Evolutionary conservation across 1,284 basidiomycete genomes (phyloP), one percentile per base, ranked within the genome.

Genomic region (Microbotryum intermedium): DNA sequence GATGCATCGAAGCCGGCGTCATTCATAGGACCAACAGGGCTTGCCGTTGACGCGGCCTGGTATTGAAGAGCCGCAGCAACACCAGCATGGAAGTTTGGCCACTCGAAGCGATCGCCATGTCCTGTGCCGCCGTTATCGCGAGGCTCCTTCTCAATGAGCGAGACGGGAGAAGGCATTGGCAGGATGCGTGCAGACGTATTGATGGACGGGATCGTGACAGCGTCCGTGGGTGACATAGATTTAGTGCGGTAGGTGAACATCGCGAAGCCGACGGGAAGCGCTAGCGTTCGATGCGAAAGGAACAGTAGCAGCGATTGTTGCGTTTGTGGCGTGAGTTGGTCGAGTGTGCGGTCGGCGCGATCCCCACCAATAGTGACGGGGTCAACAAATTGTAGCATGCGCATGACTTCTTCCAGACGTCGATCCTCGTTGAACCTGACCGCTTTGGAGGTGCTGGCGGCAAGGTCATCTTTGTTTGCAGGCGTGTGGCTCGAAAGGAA

Each of bases 71-170:
- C 94, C 2, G 90, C 87, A 2, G 92, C 89, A 0, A 95, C 93
- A 20, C 95, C 95, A 65, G 95, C 94, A 76, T 98, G 93, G 75
- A 99, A 99, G 62, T 92, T 88, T 20, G 91, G 91, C 95, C 94
- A 99, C 59, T 82, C 83, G 10, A 84, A 75, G 44, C 84, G 84
- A 48, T 94, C 92, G 4, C 74, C 68, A 50, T 85, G 83, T 68
- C 91, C 81, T 4, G 62, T 30, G 7, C 59, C 57, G 1, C 63
- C 54, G 13, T 62, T 61, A 26, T 65, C 61, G 7, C 57, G 53
- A 42, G 44, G 45, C 25, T 68, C 67, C 54, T 69, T 69, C 42
- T 64, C 68, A 55, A 50, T 44, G 62, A 66, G 63, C 18, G 55
- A 54, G 57, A 65, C 60, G 25, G 58, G 65, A 20, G 62, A 69